A percentile compares a stretch with the other conserved stretches of the same genome.
phyloP scores from a whole-genome alignment of 1,139 yeast genomes.

The Magnusiomyces suaveolens region DNA sequence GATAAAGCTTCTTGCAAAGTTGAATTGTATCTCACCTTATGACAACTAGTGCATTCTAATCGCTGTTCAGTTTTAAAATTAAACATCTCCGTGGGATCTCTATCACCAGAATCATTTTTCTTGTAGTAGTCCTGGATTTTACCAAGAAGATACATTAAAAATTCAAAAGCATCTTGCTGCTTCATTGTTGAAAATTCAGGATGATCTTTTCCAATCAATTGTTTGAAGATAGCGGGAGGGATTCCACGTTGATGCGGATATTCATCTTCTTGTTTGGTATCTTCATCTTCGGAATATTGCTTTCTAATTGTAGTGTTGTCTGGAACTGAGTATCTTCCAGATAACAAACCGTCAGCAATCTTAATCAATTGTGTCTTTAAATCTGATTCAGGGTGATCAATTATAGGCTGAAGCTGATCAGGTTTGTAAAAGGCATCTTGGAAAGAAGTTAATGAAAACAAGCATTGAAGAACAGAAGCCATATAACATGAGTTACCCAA shows the following conservation, averaged over 20 bases:
- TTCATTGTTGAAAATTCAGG: slow-evolving; percentile 74
- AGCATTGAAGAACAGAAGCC: slow-evolving; percentile 68
- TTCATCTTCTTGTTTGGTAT: slow-evolving; percentile 29
- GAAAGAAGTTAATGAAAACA: slow-evolving; percentile 42
- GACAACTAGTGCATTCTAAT: slow-evolving; percentile 53
- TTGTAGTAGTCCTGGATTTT: slow-evolving; percentile 42
- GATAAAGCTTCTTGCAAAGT: slow-evolving; percentile 63
- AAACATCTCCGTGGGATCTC: slow-evolving; percentile 46
- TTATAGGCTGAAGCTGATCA: slow-evolving; percentile 15
- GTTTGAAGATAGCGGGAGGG: slow-evolving; percentile 66
- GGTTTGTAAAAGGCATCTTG: slow-evolving; percentile 24
- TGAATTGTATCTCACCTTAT: slow-evolving; percentile 46
- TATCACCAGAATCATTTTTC: slow-evolving; percentile 15
- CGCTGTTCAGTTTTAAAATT: slow-evolving; percentile 59
- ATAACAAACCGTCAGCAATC: slow-evolving; percentile 64
- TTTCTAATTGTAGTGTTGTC: slow-evolving; percentile 4
- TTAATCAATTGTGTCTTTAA: slow-evolving; percentile 65
- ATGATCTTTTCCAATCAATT: slow-evolving; percentile 66
- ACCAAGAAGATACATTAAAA: slow-evolving; percentile 57
- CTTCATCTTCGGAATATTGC: slow-evolving; percentile 3
- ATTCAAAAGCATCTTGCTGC: slow-evolving; percentile 95
- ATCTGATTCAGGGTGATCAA: slow-evolving; percentile 52
- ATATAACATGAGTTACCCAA: slow-evolving; percentile 90
- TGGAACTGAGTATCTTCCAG: slow-evolving; percentile 65
- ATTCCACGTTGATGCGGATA: slow-evolving; percentile 61